A percentile compares a stretch with the other conserved stretches of the same genome.
phyloP scores from a whole-genome alignment of 495 filamentous ascomycete species.

The Penicillium coprophilum region DNA sequence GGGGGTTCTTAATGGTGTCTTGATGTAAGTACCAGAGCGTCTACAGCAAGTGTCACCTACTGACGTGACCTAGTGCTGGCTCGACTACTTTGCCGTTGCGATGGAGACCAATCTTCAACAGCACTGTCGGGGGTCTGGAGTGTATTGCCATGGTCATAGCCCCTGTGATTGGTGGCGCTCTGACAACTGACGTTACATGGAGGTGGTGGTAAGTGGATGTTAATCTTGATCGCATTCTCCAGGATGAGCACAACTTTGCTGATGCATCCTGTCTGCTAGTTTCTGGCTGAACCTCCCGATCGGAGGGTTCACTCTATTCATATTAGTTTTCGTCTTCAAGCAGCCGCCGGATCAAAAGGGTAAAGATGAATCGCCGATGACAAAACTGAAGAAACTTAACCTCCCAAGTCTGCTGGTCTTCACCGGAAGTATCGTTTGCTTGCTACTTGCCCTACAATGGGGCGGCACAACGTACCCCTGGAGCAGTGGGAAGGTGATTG shows the following conservation, averaged over 20 bases:
- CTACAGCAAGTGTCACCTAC: too few relatives aligned
- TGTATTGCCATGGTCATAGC: neutral
- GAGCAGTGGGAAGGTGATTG: neutral
- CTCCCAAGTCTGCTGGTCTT: neutral
- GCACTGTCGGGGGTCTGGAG: too few relatives aligned
- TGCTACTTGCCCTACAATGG: neutral
- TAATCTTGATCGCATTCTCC: too few relatives aligned
- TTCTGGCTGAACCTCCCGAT: neutral
- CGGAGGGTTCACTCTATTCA: neutral
- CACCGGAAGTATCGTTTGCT: neutral
- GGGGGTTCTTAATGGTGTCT: neutral
- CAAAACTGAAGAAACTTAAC: neutral
- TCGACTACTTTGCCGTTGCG: too few relatives aligned
- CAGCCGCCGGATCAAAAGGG: too few relatives aligned
- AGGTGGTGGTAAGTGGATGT: neutral
- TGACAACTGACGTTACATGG: neutral
- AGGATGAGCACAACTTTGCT: too few relatives aligned
- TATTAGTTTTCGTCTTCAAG: neutral
- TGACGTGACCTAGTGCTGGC: too few relatives aligned
- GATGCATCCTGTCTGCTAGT: too few relatives aligned
- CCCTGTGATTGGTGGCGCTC: neutral
- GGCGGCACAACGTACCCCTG: neutral
- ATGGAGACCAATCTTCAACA: too few relatives aligned
- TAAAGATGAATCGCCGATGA: too few relatives aligned
- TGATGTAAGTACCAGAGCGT: too few relatives aligned